These are phyloP conservation scores for Fusarium virguliforme DNA, from an alignment of 2,329 filamentous ascomycete genomes.

Conservation along the genomic window DNA sequence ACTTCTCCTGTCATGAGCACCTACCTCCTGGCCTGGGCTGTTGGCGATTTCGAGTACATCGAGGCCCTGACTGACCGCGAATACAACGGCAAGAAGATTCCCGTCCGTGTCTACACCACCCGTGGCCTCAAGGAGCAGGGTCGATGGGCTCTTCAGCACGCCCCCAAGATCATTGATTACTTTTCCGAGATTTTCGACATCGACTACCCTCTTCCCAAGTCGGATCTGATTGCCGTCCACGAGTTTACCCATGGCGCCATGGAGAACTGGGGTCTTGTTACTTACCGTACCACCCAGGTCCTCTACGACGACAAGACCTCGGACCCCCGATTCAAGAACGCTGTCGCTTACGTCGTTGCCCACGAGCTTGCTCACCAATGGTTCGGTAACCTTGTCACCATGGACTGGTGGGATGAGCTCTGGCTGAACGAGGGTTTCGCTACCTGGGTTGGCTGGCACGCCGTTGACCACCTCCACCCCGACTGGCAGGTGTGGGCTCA, in stretches of 20 bases:
- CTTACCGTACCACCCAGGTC: constrained; percentile 94
- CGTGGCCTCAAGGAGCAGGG: constrained; percentile 95
- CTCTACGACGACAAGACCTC: constrained; percentile 96
- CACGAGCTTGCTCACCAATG: constrained; percentile 97
- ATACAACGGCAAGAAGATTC: constrained; percentile 92
- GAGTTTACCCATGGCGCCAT: constrained; percentile 92
- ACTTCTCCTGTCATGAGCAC: constrained; percentile 92
- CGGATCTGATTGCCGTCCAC: constrained; percentile 90
- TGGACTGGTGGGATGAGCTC: constrained; percentile 96
- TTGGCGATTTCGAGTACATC: constrained; percentile 97
- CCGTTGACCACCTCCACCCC: constrained; percentile 91
- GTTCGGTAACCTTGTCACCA: constrained; percentile 96
- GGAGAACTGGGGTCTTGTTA: constrained; percentile 98
- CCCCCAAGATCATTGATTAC: constrained; percentile 94
- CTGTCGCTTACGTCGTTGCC: constrained; percentile 97
- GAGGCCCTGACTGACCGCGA: constrained; percentile 91
- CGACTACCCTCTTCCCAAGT: constrained; percentile 94
- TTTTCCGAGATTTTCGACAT: constrained; percentile 96
- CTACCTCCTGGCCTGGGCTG: constrained; percentile 91
- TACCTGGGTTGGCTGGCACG: constrained; percentile 98
- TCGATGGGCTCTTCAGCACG: constrained; percentile 89
- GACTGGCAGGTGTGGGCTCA: constrained; percentile 99
- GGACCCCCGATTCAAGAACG: constrained; percentile 91
- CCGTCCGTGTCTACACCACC: constrained; percentile 96
- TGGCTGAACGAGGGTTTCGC: constrained; percentile 98